These are phyloP conservation scores for Zasmidium cellare DNA, from an alignment of 2,329 filamentous ascomycete species.

Conservation along the genomic window DNA sequence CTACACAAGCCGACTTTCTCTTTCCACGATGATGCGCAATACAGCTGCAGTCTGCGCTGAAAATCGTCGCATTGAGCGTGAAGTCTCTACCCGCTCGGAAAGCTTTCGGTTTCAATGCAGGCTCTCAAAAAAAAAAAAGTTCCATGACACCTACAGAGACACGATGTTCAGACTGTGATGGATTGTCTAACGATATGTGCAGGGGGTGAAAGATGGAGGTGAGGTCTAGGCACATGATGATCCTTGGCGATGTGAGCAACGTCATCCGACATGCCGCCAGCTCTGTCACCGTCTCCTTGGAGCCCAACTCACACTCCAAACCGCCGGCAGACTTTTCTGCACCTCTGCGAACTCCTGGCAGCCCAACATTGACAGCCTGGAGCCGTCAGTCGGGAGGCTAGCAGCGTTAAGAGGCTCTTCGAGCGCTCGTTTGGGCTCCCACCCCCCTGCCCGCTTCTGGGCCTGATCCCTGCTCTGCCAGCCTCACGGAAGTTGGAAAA, in stretches of 20 bases:
- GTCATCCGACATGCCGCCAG: not conserved
- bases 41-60: no score
- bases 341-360: not conserved
- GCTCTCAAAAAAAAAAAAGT: no score
- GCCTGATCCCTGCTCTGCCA: constrained; percentile 8
- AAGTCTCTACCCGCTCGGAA: no score
- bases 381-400: not conserved
- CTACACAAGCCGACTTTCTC: no score
- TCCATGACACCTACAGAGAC: no score
- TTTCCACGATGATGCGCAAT: no score
- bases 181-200: no score
- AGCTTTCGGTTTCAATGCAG: no score
- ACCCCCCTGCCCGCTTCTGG: not conserved
- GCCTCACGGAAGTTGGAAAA: constrained; percentile 2
- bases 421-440: not conserved
- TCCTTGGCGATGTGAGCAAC: not conserved
- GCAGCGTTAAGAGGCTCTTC: not conserved
- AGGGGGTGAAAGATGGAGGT: not conserved
- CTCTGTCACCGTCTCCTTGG: not conserved
- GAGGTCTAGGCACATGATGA: not conserved
- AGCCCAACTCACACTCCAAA: no score
- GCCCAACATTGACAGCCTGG: not conserved
- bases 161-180: no score
- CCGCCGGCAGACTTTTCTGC: not conserved
- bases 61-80: no score